Conservation (phyloP, 352 stramenopile genomes). For the Pythium aristosporum region DNA sequence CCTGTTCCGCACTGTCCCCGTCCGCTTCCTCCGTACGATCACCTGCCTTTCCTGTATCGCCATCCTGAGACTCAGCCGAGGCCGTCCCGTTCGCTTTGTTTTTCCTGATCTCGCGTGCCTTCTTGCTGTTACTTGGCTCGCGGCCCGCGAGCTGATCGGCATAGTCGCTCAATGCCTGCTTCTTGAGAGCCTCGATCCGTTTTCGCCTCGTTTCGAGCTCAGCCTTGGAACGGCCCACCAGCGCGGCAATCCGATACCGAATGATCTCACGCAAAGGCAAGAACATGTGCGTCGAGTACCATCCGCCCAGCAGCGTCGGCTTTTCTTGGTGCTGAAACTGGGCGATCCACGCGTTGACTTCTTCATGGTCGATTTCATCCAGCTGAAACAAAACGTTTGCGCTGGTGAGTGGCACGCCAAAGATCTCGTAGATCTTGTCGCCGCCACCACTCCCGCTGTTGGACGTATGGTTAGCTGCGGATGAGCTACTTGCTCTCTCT, state of each 20-base stretch:
- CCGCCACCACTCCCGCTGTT: slow-evolving; percentile 1
- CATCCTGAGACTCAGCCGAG: slow-evolving; percentile 22
- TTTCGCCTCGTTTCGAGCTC: slow-evolving; percentile 67
- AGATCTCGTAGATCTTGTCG: slow-evolving; percentile 61
- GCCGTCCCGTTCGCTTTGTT: slow-evolving; percentile 6
- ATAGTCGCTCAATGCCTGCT: slow-evolving; percentile 63
- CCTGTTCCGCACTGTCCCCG: background rate
- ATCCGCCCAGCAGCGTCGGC: slow-evolving; percentile 65
- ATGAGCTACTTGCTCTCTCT: slow-evolving; percentile 19
- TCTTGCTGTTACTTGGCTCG: slow-evolving; percentile 22
- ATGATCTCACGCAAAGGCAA: slow-evolving; percentile 75
- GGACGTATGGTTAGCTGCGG: background rate
- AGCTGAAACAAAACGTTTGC: slow-evolving; percentile 76
- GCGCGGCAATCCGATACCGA: slow-evolving; percentile 62
- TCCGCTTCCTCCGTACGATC: background rate
- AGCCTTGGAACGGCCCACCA: slow-evolving; percentile 66
- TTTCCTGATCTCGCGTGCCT: slow-evolving; percentile 13
- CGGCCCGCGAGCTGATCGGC: slow-evolving; percentile 39
- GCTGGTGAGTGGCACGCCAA: slow-evolving; percentile 66
- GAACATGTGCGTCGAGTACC: slow-evolving; percentile 84
- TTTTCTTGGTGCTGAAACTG: slow-evolving; percentile 44
- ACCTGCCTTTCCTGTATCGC: background rate
- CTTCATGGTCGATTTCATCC: slow-evolving; percentile 68
- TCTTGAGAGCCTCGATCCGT: slow-evolving; percentile 72
- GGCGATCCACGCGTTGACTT: slow-evolving; percentile 52